Percentiles rank a stretch among this genome's conserved stretches.
Conservation (phyloP, 768 basidiomycete species). For the Phanerodontia chrysosporium region DNA sequence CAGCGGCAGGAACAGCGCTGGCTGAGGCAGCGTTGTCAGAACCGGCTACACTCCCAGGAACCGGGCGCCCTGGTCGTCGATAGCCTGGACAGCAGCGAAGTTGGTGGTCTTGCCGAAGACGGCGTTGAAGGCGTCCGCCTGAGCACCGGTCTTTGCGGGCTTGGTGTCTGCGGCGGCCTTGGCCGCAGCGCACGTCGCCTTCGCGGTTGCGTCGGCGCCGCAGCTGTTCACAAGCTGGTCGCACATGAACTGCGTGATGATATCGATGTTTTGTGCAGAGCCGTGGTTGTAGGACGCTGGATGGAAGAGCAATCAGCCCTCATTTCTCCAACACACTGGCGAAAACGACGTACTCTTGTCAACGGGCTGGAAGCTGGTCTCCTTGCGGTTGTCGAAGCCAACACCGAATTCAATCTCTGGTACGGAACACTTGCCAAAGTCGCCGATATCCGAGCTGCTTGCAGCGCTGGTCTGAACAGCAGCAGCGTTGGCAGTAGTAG, state of each 20-base stretch:
- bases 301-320: background rate
- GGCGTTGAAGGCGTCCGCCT: constrained; percentile 62
- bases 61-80: constrained; percentile 43
- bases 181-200: constrained; percentile 42
- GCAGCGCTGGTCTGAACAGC: constrained; percentile 17
- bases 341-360: constrained; percentile 40
- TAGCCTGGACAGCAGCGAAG: constrained; percentile 39
- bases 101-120: constrained; percentile 50
- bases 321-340: too few relatives aligned
- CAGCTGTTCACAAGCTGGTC: constrained; percentile 51
- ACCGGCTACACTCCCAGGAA: constrained; percentile 24
- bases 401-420: constrained; percentile 52
- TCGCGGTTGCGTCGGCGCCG: constrained; percentile 48
- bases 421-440: constrained; percentile 53
- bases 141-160: constrained; percentile 37
- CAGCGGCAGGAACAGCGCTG: constrained; percentile 11
- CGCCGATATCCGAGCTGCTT: constrained; percentile 18
- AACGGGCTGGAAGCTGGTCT: constrained; percentile 51
- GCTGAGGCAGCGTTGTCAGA: constrained; percentile 16
- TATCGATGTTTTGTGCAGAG: constrained; percentile 55
- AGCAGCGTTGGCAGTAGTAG: background rate
- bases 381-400: constrained; percentile 51
- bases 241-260: constrained; percentile 58
- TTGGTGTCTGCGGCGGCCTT: constrained; percentile 25
- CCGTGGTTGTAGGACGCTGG: constrained; percentile 49